phyloP scores from a whole-genome alignment of 1,284 basidiomycete genomes.

The Leccinum solheimii region DNA sequence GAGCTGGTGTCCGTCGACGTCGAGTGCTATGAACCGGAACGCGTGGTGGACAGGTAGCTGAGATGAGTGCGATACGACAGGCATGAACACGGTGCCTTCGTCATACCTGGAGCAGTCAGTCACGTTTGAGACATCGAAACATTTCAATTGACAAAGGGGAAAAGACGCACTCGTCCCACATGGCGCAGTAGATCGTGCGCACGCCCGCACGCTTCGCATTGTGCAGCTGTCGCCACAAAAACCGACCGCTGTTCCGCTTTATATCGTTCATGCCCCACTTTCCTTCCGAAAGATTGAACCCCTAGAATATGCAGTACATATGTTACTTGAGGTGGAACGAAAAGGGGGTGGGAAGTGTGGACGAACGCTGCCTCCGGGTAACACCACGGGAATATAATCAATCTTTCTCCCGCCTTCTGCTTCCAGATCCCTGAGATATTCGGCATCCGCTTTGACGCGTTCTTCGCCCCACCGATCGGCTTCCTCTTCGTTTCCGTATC shows the following conservation, averaged over 20 bases:
- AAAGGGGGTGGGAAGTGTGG: neutral
- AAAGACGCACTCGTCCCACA: conserved; percentile 77
- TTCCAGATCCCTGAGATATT: conserved; percentile 53
- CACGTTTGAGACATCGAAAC: conserved; percentile 1
- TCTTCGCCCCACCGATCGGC: conserved; percentile 60
- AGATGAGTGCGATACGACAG: conserved; percentile 57
- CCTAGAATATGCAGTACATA: conserved; percentile 40
- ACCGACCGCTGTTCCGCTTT: conserved; percentile 65
- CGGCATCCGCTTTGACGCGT: conserved; percentile 61
- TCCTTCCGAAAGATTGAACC: conserved; percentile 64
- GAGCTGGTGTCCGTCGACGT: conserved; percentile 69
- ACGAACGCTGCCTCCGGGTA: conserved; percentile 74
- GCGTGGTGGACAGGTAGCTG: conserved; percentile 57
- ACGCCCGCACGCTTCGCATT: conserved; percentile 62
- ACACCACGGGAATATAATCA: conserved; percentile 73
- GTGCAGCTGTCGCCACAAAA: conserved; percentile 73
- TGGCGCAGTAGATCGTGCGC: conserved; percentile 71
- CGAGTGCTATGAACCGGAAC: conserved; percentile 63
- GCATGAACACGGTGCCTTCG: conserved; percentile 76
- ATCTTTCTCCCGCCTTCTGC: conserved; percentile 51
- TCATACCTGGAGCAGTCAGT: conserved; percentile 55
- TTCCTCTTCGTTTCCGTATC: conserved; percentile 55
- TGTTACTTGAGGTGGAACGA: neutral
- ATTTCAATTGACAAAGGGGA: neutral
- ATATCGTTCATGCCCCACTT: conserved; percentile 68